These are phyloP conservation scores for Eucalyptus albens DNA, from an alignment of 345 rosid species.

Conservation along the genomic window DNA sequence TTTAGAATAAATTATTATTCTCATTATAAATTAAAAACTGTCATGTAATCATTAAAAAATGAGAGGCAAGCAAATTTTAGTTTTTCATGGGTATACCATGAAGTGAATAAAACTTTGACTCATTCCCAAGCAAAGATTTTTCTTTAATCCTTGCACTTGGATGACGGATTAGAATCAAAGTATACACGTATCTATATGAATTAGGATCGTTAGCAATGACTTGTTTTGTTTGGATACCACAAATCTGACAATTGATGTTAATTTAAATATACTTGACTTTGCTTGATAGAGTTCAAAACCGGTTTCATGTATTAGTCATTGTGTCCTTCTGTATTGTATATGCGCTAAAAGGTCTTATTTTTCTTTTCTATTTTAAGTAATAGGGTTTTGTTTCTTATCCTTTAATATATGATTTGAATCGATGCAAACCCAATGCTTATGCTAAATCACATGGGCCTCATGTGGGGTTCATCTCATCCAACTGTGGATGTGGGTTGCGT, in stretches of 20 bases:
- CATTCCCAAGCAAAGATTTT: background rate
- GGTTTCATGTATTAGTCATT: background rate
- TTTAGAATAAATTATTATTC: accelerated
- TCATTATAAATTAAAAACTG: too few species aligned
- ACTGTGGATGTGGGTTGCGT: background rate
- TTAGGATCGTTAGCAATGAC: background rate
- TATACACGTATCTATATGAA: background rate
- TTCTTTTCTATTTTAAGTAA: background rate
- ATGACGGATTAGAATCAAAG: background rate
- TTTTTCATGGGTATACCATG: background rate
- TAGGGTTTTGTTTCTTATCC: background rate
- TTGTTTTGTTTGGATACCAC: background rate
- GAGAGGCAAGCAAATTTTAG: background rate
- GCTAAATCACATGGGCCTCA: background rate
- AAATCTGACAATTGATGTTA: background rate
- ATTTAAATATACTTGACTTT: background rate
- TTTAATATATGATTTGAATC: background rate
- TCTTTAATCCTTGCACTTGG: background rate
- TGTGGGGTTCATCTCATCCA: background rate
- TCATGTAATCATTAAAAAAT: background rate
- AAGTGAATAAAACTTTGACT: background rate
- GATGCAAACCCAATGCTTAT: background rate
- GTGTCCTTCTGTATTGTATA: background rate
- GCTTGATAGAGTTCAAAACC: background rate
- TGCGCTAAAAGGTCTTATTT: background rate